Evolutionary conservation across 441 rosid species (phyloP).

Genomic region (Capsella rubella): DNA sequence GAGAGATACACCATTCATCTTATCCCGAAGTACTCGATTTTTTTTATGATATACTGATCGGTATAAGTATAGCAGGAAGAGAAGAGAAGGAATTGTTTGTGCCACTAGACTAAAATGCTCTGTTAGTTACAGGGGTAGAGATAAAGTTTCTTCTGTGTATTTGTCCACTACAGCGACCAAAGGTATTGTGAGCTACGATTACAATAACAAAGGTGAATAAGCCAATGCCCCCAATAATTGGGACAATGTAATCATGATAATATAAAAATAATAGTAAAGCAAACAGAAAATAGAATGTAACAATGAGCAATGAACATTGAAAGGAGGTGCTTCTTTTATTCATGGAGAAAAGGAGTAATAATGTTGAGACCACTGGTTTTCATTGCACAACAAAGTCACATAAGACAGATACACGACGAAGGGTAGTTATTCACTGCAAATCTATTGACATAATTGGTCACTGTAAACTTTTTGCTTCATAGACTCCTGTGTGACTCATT

Average conservation of each 20-base stretch:
- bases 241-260: constrained; percentile 50
- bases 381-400: constrained; percentile 49
- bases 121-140: constrained; percentile 15
- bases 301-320: constrained; percentile 37
- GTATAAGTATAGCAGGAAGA: constrained; percentile 16
- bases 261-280: constrained; percentile 26
- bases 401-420: constrained; percentile 46
- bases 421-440: constrained; percentile 48
- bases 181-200: constrained; percentile 33
- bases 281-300: constrained; percentile 35
- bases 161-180: constrained; percentile 29
- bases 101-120: constrained; percentile 22
- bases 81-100: neutral
- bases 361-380: constrained; percentile 43
- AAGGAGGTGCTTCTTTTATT: constrained; percentile 12
- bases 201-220: constrained; percentile 44
- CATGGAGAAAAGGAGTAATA: constrained; percentile 45
- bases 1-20: constrained; percentile 8
- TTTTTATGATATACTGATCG: constrained; percentile 6
- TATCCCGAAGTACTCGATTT: constrained; percentile 3
- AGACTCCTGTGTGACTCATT: constrained; percentile 44
- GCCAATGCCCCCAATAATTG: constrained; percentile 57
- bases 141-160: constrained; percentile 11
- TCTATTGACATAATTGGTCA: constrained; percentile 43
- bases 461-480: constrained; percentile 40